phyloP scores from a whole-genome alignment of 441 rosid species.

The Caryocar brasiliense region DNA sequence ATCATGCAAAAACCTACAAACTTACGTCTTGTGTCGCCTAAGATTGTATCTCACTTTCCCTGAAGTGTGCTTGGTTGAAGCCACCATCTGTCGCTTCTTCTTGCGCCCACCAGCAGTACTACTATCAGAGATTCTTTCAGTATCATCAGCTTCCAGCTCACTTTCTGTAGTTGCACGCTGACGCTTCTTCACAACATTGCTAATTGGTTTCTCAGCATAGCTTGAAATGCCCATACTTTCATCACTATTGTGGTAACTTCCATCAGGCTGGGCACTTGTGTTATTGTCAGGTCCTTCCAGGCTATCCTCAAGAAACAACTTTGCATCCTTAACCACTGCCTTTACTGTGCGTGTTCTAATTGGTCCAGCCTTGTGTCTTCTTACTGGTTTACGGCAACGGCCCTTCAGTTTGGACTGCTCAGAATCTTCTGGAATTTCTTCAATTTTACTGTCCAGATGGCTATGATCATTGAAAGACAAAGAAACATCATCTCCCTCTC shows the following conservation, averaged over 20 bases:
- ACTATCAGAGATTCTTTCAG: slow-evolving; percentile 61
- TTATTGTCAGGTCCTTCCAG: slow-evolving; percentile 26
- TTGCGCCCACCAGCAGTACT: slow-evolving; percentile 46
- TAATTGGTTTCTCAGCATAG: slow-evolving; percentile 24
- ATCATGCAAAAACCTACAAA: slow-evolving; percentile 1
- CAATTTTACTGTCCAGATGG: slow-evolving; percentile 36
- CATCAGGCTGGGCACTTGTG: slow-evolving; percentile 15
- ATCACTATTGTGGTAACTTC: slow-evolving; percentile 14
- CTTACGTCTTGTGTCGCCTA: slow-evolving; percentile 65
- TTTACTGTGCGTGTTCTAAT: slow-evolving; percentile 38
- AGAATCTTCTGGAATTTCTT: slow-evolving; percentile 41
- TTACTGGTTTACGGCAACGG: slow-evolving; percentile 30
- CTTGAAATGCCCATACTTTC: slow-evolving; percentile 25
- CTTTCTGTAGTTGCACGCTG: slow-evolving; percentile 35
- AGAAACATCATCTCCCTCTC: slow-evolving; percentile 24
- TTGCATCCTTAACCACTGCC: slow-evolving; percentile 53
- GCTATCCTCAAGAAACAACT: slow-evolving; percentile 33
- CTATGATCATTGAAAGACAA: slow-evolving; percentile 48
- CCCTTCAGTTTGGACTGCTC: slow-evolving; percentile 44
- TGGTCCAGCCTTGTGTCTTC: slow-evolving; percentile 41
- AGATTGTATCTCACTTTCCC: slow-evolving; percentile 72
- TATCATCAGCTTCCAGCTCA: slow-evolving; percentile 49
- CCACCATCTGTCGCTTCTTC: slow-evolving; percentile 47
- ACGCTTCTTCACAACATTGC: slow-evolving; percentile 42
- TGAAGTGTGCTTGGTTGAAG: slow-evolving; percentile 33